Base-by-base conservation (phyloP, 257 asterid genomes). In the Sherardia arvensis region DNA sequence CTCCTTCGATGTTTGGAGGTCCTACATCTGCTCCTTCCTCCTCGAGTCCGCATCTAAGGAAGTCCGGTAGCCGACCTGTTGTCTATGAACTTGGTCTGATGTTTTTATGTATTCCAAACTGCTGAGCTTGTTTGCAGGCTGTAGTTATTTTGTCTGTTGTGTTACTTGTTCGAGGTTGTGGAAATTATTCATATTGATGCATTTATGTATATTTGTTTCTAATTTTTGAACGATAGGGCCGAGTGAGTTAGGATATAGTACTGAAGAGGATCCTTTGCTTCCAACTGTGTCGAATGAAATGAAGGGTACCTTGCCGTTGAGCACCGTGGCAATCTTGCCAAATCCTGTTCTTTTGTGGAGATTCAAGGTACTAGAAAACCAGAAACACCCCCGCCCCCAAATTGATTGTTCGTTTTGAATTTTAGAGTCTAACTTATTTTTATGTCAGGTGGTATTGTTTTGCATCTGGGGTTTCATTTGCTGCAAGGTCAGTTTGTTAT, bases 1-100 rank as follows among this genome's bases (percentile, higher is more conserved):
- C 86, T 79, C 86, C 92, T 82, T 87, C 92, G 80, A 85, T 93
- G 96, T 81, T 90, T 78, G 99, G 96, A 84, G 87, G 92, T 76
- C 77, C 75, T 49, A 83, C 69, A 70, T 74, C 85, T 73, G 68
- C 68, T 71, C 88, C 96, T 74, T 70, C 59, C 70, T 70, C 59
- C 71, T 82, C 75, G 60, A 92, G 95, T 84, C 90, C 99, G 66
- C 97, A 87, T 77, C 69, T 93, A 61, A 79, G 96, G 76, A 93
- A 84, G 75, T 93, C 99, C 69, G 97, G 99, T 67, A 93, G 97
- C 80, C 85, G 97, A 65, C 78, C 87, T 26, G 88, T 84, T 81
- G 87, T 90, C 69, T 84, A 70, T 76, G 97, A 88, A 79, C 70
- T 79, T 74, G 95, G 98, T 91, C 77, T 72, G 79, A 71, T 30